Conservation (phyloP, 1,139 yeast genomes). For the Candida sanyaensis region DNA sequence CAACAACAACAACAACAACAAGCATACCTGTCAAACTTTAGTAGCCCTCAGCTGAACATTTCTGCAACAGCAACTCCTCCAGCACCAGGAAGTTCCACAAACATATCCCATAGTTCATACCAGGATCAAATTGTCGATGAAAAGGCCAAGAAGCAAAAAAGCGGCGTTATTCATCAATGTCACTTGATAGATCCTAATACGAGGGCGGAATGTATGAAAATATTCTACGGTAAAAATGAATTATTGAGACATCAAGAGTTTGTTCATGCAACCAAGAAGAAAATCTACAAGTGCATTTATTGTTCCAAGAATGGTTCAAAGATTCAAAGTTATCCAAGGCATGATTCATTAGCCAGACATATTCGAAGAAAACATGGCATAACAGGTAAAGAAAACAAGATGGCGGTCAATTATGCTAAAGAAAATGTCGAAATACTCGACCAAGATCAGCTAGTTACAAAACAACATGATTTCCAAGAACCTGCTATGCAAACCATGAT, state of each 20-base stretch:
- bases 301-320: conserved; percentile 40
- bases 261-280: conserved; percentile 50
- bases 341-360: conserved; percentile 49
- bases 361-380: conserved; percentile 49
- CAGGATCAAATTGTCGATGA: conserved; percentile 12
- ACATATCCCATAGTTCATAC: not conserved
- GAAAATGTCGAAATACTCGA: conserved; percentile 43
- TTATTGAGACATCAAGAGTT: conserved; percentile 48
- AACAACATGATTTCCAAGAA: conserved; percentile 9
- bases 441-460: conserved; percentile 11
- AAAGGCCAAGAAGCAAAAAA: conserved; percentile 21
- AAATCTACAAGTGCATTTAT: conserved; percentile 45
- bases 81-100: not conserved
- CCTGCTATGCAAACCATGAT: conserved; percentile 1
- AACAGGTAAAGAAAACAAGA: conserved; percentile 48
- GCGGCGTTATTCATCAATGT: conserved; percentile 46
- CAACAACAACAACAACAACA: too few relatives aligned
- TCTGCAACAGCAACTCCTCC: conserved; percentile 2
- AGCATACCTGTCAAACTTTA: not conserved
- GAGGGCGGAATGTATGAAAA: conserved; percentile 36
- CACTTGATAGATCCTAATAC: conserved; percentile 40
- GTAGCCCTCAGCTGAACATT: not conserved
- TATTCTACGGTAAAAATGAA: conserved; percentile 49
- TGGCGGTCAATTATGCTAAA: conserved; percentile 52
- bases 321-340: conserved; percentile 48